Evolutionary conservation across 257 asterid genomes (phyloP).

Genomic region (Nicotiana attenuata): DNA sequence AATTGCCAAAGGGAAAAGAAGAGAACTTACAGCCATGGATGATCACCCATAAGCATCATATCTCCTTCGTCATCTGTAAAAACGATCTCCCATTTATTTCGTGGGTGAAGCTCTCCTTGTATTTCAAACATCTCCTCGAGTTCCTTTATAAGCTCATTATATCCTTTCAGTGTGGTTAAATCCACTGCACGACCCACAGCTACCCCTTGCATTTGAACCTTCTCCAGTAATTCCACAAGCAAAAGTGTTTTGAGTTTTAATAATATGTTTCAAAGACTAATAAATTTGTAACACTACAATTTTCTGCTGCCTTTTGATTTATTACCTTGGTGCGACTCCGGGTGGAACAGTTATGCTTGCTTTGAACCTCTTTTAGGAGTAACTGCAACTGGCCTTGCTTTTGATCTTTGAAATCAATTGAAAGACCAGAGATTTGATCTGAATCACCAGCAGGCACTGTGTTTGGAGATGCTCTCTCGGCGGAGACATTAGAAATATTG

Average conservation of each 20-base stretch:
- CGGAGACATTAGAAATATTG: slow-evolving; percentile 16
- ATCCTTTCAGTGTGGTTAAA: slow-evolving; percentile 63
- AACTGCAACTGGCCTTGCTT: slow-evolving; percentile 38
- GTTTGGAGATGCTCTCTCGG: slow-evolving; percentile 31
- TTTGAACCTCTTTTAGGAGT: slow-evolving; percentile 54
- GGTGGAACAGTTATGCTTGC: slow-evolving; percentile 47
- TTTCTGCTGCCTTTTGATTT: not conserved
- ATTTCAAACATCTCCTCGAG: slow-evolving; percentile 87
- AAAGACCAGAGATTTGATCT: slow-evolving; percentile 61
- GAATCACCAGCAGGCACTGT: slow-evolving; percentile 45
- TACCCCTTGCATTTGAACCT: slow-evolving; percentile 99
- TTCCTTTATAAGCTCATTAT: slow-evolving; percentile 60
- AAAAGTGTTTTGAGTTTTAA: not conserved
- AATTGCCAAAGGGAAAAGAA: not conserved
- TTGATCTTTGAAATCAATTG: slow-evolving; percentile 43
- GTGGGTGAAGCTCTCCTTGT: slow-evolving; percentile 61
- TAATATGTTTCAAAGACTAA: slow-evolving; percentile 7
- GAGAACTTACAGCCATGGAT: slow-evolving; percentile 94
- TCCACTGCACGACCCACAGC: slow-evolving; percentile 96
- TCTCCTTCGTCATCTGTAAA: slow-evolving; percentile 95
- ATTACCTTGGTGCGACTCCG: slow-evolving; percentile 94
- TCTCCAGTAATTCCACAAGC: slow-evolving; percentile 15
- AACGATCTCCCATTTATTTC: slow-evolving; percentile 78
- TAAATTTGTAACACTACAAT: not conserved
- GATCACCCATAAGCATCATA: slow-evolving; percentile 92